phyloP scores from a whole-genome alignment of 306 rosid species.

The Cicer bijugum region DNA sequence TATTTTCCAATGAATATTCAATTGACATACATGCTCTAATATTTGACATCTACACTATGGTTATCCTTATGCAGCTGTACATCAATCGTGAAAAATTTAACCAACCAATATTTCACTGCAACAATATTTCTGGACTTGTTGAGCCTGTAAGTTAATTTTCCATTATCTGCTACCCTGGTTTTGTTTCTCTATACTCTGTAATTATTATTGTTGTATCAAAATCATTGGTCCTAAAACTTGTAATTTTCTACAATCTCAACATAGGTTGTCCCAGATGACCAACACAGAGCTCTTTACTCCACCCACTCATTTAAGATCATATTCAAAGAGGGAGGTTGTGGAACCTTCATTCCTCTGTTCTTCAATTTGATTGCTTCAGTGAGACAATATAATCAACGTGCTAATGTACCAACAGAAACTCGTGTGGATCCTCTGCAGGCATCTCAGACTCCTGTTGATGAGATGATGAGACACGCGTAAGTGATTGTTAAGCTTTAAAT shows the following conservation, averaged over 20 bases:
- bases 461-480: conserved; percentile 98
- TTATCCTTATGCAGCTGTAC: conserved; percentile 69
- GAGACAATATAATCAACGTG: conserved; percentile 71
- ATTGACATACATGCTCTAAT: not conserved
- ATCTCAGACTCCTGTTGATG: conserved; percentile 96
- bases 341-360: conserved; percentile 94
- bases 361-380: conserved; percentile 87
- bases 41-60: not conserved
- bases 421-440: conserved; percentile 85
- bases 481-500: conserved; percentile 40
- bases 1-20: not conserved
- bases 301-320: conserved; percentile 84
- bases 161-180: conserved; percentile 3
- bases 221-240: conserved; percentile 19
- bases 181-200: not conserved
- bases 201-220: not conserved
- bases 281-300: conserved; percentile 79
- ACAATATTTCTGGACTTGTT: conserved; percentile 89
- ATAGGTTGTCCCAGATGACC: conserved; percentile 89
- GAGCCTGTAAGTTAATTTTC: conserved; percentile 77
- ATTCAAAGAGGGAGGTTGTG: conserved; percentile 98
- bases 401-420: conserved; percentile 50
- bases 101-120: conserved; percentile 96
- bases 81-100: conserved; percentile 84
- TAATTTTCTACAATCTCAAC: not conserved